Evolutionary conservation across 495 filamentous ascomycete species (phyloP), one percentile per base, ranked within the genome.

Genomic region (Achaetomiella virescens): DNA sequence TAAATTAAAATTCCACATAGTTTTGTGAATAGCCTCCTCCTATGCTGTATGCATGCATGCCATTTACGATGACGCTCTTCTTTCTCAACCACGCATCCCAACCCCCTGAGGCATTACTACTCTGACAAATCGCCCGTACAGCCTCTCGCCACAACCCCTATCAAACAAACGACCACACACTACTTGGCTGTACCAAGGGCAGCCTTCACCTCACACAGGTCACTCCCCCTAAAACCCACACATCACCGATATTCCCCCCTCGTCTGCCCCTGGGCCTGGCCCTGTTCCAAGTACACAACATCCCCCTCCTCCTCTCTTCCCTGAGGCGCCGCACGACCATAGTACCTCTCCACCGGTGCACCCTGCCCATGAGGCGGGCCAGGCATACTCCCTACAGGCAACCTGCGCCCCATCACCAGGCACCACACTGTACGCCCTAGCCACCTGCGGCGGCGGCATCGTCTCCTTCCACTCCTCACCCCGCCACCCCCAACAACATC

Each of bases 201-300:
- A n/a, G n/a, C n/a, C n/a, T n/a, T n/a, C n/a, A n/a, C n/a, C n/a
- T n/a, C n/a, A n/a, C n/a, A n/a, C n/a, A n/a, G n/a, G n/a, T n/a
- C n/a, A n/a, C n/a, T 33, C 31, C 6, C 31, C 11, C 6, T 11
- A 33, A 33, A 6, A 33, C 6, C 31, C 11, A 33, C 11, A 33
- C 31, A 33, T 56, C 37, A 29, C 69, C 50, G 65, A 55, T 73
- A 74, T 25, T 65, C 52, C 42, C 68, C 71, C 36, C 71, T 70
- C 45, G 10, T 10, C 31, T 35, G 47, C 9, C 27, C 27, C 27
- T 31, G 27, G 27, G 5, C 27, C 27, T 66, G 67, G 11, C 70
- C 67, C 11, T 66, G 64, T 33, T 80, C 77, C 53, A 78, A 63
- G 45, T 71, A 78, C n/a, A 72, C 63, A 47, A 76, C 63, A 43